Evolutionary conservation across 495 filamentous ascomycete genomes (phyloP), one percentile per base, ranked within the genome.

Genomic region (Aspergillus cavernicola): DNA sequence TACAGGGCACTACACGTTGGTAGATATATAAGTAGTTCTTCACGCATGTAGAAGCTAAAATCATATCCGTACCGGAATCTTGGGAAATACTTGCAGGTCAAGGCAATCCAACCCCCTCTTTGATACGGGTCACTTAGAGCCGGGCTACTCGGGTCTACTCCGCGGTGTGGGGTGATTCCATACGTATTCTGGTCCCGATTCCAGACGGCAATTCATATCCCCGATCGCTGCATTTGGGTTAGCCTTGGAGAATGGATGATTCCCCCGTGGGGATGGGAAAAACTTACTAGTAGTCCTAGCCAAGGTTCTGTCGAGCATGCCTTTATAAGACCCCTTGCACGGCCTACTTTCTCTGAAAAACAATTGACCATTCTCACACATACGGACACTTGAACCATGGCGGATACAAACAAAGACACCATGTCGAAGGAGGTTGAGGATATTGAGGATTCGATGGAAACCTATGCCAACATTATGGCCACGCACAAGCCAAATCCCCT

Each of bases 401-500:
- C 42, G 26, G 42, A 46, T 12, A 32, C n/a, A n/a, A 46, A 32
- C 24, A 32, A 32, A 32, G 42, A 46, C 26, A 6, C 42, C 15
- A 16, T 13, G 9, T 16, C 32, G 24, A 46, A 46, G 26, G 42
- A 46, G 42, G 42, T 46, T 15, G 42, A 46, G 42, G n/a, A 31
- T 19, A 19, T 46, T 11, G 42, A 46, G n/a, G 42, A 46, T 16
- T 46, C 42, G 18, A 46, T 46, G 42, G 42, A 46, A 32, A 46
- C 42, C 2, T 46, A 46, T 8, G 42, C 42, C 15, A 18, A 38
- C 15, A 41, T 55, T 13, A 43, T 55, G 28, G 45, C 36, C 15
- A 50, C 16, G 16, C 18, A 55, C 10, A 40, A 41, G n/a, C 45
- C 45, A 9, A 49, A 55, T 49, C 53, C 53, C 20, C 20, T 28